Conservation (phyloP, 441 rosid species). For the Populus hybrid region DNA sequence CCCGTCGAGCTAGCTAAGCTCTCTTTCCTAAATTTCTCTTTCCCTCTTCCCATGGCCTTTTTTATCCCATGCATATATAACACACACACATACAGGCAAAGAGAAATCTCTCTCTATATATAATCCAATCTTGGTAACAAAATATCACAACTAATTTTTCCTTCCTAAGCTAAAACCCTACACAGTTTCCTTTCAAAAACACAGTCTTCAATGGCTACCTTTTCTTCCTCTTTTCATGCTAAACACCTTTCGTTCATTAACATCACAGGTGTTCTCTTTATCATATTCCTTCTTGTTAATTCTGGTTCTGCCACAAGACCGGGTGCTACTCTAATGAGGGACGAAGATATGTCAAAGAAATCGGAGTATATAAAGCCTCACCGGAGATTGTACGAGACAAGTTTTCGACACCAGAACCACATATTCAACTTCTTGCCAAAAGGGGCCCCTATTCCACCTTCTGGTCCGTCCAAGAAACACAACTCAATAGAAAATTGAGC, state of each 20-base stretch:
- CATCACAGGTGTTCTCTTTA: constrained; percentile 19
- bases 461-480: constrained; percentile 85
- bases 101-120: constrained; percentile 4
- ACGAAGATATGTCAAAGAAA: neutral
- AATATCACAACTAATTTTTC: neutral
- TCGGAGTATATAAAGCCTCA: constrained; percentile 11
- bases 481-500: constrained; percentile 40
- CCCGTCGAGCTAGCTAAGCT: neutral
- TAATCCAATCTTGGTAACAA: neutral
- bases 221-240: constrained; percentile 6
- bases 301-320: constrained; percentile 40
- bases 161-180: constrained; percentile 11
- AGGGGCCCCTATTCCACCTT: constrained; percentile 69
- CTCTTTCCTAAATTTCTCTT: constrained; percentile 28
- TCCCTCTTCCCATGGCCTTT: constrained; percentile 15
- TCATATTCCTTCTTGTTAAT: constrained; percentile 29
- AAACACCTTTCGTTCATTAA: constrained; percentile 18
- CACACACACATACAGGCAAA: neutral
- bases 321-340: constrained; percentile 22
- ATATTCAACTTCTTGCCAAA: constrained; percentile 75
- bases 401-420: constrained; percentile 38
- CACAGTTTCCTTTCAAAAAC: neutral
- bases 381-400: constrained; percentile 31
- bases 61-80: neutral
- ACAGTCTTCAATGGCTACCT: constrained; percentile 13